Conservation (phyloP, 371 early-diverging fungal species). For the Lichtheimia corymbifera region DNA sequence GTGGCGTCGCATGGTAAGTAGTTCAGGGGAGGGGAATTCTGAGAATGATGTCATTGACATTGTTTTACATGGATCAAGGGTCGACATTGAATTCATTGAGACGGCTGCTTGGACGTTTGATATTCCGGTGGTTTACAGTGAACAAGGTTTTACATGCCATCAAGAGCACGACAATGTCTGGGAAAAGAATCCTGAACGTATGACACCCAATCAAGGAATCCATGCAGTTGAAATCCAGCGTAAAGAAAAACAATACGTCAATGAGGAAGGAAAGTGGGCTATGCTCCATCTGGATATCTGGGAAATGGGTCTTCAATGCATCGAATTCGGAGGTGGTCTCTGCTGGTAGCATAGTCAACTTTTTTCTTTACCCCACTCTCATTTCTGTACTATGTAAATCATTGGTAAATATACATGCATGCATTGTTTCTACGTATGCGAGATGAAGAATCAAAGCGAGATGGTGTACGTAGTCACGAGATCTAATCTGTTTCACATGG, state of each 20-base stretch:
- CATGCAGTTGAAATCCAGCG: slow-evolving; percentile 26
- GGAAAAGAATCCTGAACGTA: slow-evolving; percentile 34
- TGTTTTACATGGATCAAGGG: slow-evolving; percentile 13
- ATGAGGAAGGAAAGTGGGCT: slow-evolving; percentile 42
- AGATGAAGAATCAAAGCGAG: too few relatives aligned
- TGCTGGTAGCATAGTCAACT: slow-evolving; percentile 21
- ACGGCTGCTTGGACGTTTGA: slow-evolving; percentile 41
- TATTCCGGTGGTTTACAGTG: slow-evolving; percentile 33
- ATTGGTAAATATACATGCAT: too few relatives aligned
- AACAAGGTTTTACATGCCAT: slow-evolving; percentile 38
- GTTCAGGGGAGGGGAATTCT: not conserved
- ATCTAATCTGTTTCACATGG: too few relatives aligned
- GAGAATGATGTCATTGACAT: not conserved
- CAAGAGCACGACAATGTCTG: slow-evolving; percentile 45
- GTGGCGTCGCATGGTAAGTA: slow-evolving; percentile 45
- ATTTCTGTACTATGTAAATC: not conserved
- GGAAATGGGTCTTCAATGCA: slow-evolving; percentile 38
- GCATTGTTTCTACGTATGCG: too few relatives aligned
- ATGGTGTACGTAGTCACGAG: too few relatives aligned
- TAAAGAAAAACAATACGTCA: slow-evolving; percentile 26
- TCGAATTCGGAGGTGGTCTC: slow-evolving; percentile 39
- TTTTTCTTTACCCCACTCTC: not conserved
- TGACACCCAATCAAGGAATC: slow-evolving; percentile 25
- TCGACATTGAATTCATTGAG: slow-evolving; percentile 48
- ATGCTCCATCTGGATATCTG: slow-evolving; percentile 41